phyloP scores from a whole-genome alignment of 140 eudicot genomes.

The Oenanthe javanica region DNA sequence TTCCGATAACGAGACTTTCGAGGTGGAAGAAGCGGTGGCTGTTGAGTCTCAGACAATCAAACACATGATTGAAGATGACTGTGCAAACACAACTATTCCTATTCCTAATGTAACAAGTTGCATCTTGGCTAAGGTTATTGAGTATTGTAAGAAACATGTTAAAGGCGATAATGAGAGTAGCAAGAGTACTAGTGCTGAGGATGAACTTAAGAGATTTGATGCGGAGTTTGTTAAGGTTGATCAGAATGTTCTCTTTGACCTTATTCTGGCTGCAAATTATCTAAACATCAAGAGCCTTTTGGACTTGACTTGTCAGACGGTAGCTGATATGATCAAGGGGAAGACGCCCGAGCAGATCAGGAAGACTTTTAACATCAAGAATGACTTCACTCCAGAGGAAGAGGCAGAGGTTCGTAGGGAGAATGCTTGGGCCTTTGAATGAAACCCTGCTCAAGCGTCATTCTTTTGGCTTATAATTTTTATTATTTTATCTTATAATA shows the following conservation, averaged over 20 bases:
- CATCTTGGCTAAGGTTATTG: background rate
- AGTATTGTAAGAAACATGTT: background rate
- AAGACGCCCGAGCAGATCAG: no score
- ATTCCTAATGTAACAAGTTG: background rate
- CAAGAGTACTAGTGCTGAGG: background rate
- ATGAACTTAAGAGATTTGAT: background rate
- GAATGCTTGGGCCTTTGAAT: background rate
- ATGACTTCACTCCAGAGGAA: background rate
- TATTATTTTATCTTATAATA: background rate
- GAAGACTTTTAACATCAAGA: no score
- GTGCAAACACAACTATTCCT: background rate
- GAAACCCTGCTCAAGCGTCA: no score
- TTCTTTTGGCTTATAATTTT: no score
- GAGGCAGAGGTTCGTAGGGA: background rate
- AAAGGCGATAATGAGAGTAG: background rate
- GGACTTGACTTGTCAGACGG: background rate
- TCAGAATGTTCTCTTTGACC: background rate
- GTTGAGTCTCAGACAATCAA: no score
- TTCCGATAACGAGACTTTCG: no score
- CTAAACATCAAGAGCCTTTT: background rate
- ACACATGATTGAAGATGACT: background rate
- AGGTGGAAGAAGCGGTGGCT: no score
- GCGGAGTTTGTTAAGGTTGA: background rate
- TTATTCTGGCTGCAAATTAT: background rate
- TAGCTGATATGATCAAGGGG: no score